phyloP scores from a whole-genome alignment of 495 filamentous ascomycete species.

The Aspergillus carlsbadensis region DNA sequence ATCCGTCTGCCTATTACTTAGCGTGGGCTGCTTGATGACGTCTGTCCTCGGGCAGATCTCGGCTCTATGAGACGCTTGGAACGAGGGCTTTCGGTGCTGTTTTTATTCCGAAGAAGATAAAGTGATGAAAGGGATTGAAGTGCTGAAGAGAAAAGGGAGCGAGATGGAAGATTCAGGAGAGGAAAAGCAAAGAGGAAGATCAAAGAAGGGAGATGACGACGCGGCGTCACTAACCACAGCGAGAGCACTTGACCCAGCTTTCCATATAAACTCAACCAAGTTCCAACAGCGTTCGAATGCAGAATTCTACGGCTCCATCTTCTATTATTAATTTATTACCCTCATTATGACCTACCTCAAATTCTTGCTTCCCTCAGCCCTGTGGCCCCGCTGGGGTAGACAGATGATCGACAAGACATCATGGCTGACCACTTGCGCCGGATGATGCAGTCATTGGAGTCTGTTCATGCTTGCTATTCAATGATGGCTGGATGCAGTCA shows the following conservation, averaged over 20 bases:
- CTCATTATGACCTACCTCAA: not conserved
- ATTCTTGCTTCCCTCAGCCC: slow-evolving; percentile 22
- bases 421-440: not conserved
- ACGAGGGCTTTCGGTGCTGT: not conserved
- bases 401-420: slow-evolving; percentile 15
- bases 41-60: slow-evolving; percentile 1
- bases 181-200: not conserved
- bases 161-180: not conserved
- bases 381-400: slow-evolving; percentile 17
- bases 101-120: not conserved
- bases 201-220: slow-evolving; percentile 5
- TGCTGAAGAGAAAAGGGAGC: not conserved
- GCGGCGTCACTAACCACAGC: not conserved
- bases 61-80: not conserved
- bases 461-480: not conserved
- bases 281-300: not conserved
- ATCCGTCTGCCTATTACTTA: slow-evolving; percentile 27
- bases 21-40: slow-evolving; percentile 21
- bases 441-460: not conserved
- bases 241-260: not conserved
- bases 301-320: not conserved
- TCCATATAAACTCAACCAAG: not conserved
- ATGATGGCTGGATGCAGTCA: slow-evolving; percentile 1
- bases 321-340: not conserved
- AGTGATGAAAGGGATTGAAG: not conserved